phyloP scores from a whole-genome alignment of 179 eudicot genomes.

The Drosera spatulata region DNA sequence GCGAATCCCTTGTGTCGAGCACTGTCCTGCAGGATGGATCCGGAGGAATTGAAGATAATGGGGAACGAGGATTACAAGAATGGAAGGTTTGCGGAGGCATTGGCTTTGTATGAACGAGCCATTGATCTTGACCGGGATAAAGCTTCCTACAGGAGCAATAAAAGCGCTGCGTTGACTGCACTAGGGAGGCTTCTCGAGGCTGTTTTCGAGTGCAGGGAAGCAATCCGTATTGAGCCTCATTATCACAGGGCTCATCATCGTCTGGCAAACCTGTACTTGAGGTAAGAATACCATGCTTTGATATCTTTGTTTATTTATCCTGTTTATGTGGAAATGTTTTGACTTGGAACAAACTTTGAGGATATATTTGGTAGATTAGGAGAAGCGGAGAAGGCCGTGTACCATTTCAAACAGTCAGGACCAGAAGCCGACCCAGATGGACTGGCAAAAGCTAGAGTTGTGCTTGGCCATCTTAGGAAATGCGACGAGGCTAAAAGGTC shows the following conservation, averaged over 20 bases:
- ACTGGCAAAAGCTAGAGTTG: slow-evolving; percentile 27
- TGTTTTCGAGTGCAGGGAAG: slow-evolving; percentile 57
- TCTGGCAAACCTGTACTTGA: slow-evolving; percentile 58
- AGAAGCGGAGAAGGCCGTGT: slow-evolving; percentile 50
- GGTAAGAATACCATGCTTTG: slow-evolving; percentile 21
- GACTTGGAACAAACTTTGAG: background rate
- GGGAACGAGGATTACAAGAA: slow-evolving; percentile 73
- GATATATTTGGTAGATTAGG: slow-evolving; percentile 38
- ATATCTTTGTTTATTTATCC: background rate
- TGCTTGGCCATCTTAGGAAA: slow-evolving; percentile 30
- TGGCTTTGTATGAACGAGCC: slow-evolving; percentile 60
- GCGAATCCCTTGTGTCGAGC: slow-evolving; percentile 52
- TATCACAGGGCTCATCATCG: slow-evolving; percentile 72
- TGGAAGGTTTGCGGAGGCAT: slow-evolving; percentile 71
- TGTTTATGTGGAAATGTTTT: background rate
- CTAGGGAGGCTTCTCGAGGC: slow-evolving; percentile 75
- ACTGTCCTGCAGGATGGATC: slow-evolving; percentile 80
- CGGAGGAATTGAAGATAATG: slow-evolving; percentile 35
- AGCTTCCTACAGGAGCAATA: slow-evolving; percentile 65
- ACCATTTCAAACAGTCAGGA: slow-evolving; percentile 54
- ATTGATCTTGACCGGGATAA: slow-evolving; percentile 45
- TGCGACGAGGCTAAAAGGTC: slow-evolving; percentile 41
- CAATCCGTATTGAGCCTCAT: slow-evolving; percentile 46
- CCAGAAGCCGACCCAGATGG: slow-evolving; percentile 38
- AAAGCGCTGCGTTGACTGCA: slow-evolving; percentile 71